phyloP scores from a whole-genome alignment of 2,329 filamentous ascomycete species.

The Cercospora sojina region DNA sequence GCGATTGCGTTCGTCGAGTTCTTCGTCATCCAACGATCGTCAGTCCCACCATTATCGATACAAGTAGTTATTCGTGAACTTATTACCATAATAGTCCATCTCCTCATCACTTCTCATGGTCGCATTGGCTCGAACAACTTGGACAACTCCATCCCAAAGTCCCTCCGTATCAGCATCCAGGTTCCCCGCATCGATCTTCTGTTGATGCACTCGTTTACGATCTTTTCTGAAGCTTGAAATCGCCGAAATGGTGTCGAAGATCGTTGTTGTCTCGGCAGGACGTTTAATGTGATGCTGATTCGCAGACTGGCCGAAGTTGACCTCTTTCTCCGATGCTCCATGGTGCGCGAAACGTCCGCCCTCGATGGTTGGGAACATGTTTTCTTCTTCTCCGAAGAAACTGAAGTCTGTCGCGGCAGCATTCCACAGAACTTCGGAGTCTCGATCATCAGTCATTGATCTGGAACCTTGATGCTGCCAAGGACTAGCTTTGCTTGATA shows the following conservation, averaged over 20 bases:
- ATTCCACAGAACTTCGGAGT: slow-evolving; percentile 60
- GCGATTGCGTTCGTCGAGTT: neutral
- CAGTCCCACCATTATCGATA: slow-evolving; percentile 27
- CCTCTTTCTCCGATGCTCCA: slow-evolving; percentile 29
- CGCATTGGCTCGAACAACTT: slow-evolving; percentile 51
- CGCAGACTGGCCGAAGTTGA: slow-evolving; percentile 20
- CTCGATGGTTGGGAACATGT: slow-evolving; percentile 32
- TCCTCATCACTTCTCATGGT: slow-evolving; percentile 34
- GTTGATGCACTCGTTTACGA: slow-evolving; percentile 52
- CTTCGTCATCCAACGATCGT: neutral
- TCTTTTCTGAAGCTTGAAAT: slow-evolving; percentile 56
- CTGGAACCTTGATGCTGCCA: slow-evolving; percentile 49
- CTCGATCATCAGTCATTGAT: slow-evolving; percentile 59
- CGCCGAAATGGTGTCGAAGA: slow-evolving; percentile 55
- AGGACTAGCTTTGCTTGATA: slow-evolving; percentile 42
- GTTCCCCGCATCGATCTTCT: slow-evolving; percentile 35
- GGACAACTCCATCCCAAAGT: slow-evolving; percentile 60
- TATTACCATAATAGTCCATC: slow-evolving; percentile 38
- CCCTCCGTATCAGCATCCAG: slow-evolving; percentile 50
- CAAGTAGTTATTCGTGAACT: slow-evolving; percentile 32
- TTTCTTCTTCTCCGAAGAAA: slow-evolving; percentile 56
- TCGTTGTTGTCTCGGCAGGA: neutral
- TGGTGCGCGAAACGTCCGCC: slow-evolving; percentile 23
- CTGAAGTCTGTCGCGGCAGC: slow-evolving; percentile 59
- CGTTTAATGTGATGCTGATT: neutral